Conservation (phyloP, 805 yeast genomes). For the Candida coleopterorum region DNA sequence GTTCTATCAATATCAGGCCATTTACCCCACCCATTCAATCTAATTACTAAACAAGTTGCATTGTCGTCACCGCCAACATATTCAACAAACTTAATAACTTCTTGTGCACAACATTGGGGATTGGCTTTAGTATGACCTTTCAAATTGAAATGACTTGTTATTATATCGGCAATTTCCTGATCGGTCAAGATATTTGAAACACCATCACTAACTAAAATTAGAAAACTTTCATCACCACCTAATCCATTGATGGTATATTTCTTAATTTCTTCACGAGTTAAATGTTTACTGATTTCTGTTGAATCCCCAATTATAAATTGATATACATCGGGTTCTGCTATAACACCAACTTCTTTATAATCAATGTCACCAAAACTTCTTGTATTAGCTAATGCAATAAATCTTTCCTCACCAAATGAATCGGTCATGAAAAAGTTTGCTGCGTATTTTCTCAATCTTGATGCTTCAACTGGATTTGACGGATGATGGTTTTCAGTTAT, state of each 20-base stretch:
- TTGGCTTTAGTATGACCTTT: slow-evolving; percentile 68
- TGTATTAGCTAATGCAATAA: slow-evolving; percentile 81
- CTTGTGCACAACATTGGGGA: slow-evolving; percentile 83
- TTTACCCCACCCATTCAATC: slow-evolving; percentile 88
- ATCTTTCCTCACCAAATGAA: slow-evolving; percentile 89
- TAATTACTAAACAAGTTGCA: slow-evolving; percentile 83
- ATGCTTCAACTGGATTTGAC: slow-evolving; percentile 69
- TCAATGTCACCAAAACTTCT: slow-evolving; percentile 86
- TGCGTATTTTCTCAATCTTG: slow-evolving; percentile 61
- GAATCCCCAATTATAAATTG: slow-evolving; percentile 64
- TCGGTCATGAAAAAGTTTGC: slow-evolving; percentile 69
- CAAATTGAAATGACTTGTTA: slow-evolving; percentile 61
- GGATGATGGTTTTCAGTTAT: slow-evolving; percentile 86
- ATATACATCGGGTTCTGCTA: slow-evolving; percentile 87
- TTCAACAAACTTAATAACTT: slow-evolving; percentile 77
- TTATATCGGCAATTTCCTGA: slow-evolving; percentile 86
- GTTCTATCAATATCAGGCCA: slow-evolving; percentile 87
- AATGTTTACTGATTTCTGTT: slow-evolving; percentile 25
- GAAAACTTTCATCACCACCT: slow-evolving; percentile 85
- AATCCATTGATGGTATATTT: slow-evolving; percentile 37
- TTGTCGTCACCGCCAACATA: slow-evolving; percentile 91
- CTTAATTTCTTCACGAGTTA: slow-evolving; percentile 35
- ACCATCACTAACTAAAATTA: slow-evolving; percentile 85
- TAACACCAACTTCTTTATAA: slow-evolving; percentile 78
- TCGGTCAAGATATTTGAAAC: slow-evolving; percentile 75